Percentiles rank a stretch among this genome's conserved stretches.
These are phyloP conservation scores for Emmonsia crescens DNA, from an alignment of 2,329 filamentous ascomycete species.

Conservation along the genomic window DNA sequence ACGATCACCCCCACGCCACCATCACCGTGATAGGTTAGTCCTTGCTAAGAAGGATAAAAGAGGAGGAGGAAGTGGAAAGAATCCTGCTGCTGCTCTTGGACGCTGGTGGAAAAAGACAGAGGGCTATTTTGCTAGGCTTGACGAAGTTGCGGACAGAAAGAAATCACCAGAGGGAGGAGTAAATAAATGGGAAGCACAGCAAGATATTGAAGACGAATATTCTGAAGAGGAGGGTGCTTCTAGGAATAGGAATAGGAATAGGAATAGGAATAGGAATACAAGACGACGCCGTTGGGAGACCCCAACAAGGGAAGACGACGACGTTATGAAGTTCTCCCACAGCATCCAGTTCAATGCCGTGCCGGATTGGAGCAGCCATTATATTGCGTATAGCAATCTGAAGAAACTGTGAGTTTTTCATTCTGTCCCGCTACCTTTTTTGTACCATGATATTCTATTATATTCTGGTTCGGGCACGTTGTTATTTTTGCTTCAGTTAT, in stretches of 20 bases:
- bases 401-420: constrained; percentile 73
- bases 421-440: constrained; percentile 4
- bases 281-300: not conserved
- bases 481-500: not conserved
- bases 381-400: constrained; percentile 95
- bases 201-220: not conserved
- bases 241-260: not conserved
- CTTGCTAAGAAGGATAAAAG: not conserved
- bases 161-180: not conserved
- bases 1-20: not conserved
- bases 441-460: not conserved
- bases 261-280: constrained; percentile 2
- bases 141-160: not conserved
- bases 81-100: not conserved
- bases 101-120: not conserved
- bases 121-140: not conserved
- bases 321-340: constrained; percentile 99
- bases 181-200: not conserved
- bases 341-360: constrained; percentile 99
- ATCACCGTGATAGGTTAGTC: not conserved
- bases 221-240: not conserved
- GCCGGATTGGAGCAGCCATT: constrained; percentile 97
- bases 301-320: constrained; percentile 48
- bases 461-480: not conserved
- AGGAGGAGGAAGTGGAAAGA: not conserved